Conservation (phyloP, 208 protist species). For the Trypanosoma vivax region DNA sequence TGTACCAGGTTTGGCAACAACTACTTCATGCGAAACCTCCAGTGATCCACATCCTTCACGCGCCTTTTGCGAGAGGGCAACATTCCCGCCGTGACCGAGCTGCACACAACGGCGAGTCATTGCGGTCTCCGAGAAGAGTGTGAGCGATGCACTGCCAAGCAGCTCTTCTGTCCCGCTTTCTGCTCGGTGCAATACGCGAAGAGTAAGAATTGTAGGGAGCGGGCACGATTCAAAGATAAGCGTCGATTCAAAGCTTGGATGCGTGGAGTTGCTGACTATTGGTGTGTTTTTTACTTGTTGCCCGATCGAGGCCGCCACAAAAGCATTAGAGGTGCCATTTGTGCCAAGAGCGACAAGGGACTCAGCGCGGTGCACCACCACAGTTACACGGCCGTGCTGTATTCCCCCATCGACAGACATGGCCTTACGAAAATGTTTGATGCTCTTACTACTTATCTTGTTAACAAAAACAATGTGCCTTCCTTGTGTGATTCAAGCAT, state of each 20-base stretch:
- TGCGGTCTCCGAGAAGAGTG: conserved; percentile 33
- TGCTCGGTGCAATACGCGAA: conserved; percentile 56
- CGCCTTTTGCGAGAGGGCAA: conserved; percentile 37
- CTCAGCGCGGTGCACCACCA: conserved; percentile 54
- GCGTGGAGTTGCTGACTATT: conserved; percentile 36
- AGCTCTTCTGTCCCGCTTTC: conserved; percentile 54
- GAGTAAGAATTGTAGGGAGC: conserved; percentile 56
- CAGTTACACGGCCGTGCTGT: conserved; percentile 22
- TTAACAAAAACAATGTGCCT: neutral
- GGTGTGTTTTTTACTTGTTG: conserved; percentile 31
- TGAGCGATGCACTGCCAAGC: conserved; percentile 70
- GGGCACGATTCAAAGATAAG: conserved; percentile 54
- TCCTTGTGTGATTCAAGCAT: no score
- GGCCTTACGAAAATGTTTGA: neutral
- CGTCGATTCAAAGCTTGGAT: conserved; percentile 45
- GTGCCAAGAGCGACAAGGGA: conserved; percentile 59
- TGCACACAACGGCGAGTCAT: conserved; percentile 35
- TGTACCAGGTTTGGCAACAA: neutral
- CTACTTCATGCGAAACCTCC: conserved; percentile 46
- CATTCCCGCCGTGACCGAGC: conserved; percentile 61
- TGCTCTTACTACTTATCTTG: neutral
- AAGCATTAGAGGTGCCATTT: conserved; percentile 69
- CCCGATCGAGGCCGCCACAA: conserved; percentile 50
- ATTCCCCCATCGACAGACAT: conserved; percentile 13
- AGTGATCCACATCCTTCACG: conserved; percentile 49